These are phyloP conservation scores for Petasospora fabianii DNA, from an alignment of 1,139 yeast genomes.

Conservation along the genomic window DNA sequence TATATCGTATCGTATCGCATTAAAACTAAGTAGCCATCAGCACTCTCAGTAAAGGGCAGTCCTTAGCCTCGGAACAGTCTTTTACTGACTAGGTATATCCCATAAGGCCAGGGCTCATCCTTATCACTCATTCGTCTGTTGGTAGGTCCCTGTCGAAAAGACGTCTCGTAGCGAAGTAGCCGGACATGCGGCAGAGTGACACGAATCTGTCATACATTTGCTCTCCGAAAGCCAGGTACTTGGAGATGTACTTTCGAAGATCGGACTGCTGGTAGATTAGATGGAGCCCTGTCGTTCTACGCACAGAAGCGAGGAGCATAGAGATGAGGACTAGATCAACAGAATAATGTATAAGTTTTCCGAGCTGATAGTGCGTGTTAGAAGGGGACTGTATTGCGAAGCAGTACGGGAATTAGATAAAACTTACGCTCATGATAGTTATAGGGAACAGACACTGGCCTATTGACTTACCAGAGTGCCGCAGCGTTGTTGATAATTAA, in stretches of 20 bases:
- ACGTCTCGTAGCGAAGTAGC: conserved; percentile 15
- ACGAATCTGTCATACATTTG: conserved; percentile 38
- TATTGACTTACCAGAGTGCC: no score
- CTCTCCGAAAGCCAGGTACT: conserved; percentile 54
- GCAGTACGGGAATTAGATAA: no score
- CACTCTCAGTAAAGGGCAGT: no score
- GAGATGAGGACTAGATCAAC: conserved; percentile 58
- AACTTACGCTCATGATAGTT: conserved; percentile 9
- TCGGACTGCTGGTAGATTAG: conserved; percentile 41
- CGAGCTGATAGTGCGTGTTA: conserved; percentile 23
- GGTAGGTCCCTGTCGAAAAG: conserved; percentile 13
- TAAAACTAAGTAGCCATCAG: no score
- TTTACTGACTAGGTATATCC: no score
- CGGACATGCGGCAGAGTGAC: conserved; percentile 10
- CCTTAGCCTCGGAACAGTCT: no score
- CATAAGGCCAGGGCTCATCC: no score
- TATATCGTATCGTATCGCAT: background rate
- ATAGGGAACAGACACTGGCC: no score
- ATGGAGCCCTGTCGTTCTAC: conserved; percentile 50
- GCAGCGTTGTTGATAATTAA: no score
- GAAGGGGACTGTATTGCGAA: background rate
- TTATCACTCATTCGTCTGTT: background rate
- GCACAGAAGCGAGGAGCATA: conserved; percentile 61
- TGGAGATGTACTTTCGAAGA: conserved; percentile 49
- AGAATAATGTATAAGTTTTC: conserved; percentile 52